Conservation (phyloP, 805 yeast genomes). For the Saccharomycodes ludwigii region DNA sequence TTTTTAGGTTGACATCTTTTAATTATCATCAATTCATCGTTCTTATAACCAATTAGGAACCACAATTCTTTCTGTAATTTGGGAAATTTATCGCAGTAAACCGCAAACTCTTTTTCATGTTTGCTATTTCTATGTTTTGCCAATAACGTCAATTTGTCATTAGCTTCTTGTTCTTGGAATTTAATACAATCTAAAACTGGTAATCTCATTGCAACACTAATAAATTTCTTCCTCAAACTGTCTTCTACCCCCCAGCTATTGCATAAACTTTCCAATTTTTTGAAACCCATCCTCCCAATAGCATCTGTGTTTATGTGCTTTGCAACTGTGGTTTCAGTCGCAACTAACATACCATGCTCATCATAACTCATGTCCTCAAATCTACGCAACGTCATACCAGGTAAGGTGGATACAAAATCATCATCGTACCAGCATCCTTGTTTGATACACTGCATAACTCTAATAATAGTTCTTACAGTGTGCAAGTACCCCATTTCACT, state of each 20-base stretch:
- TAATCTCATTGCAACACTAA: conserved; percentile 38
- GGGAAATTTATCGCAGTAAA: conserved; percentile 73
- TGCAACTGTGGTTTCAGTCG: background rate
- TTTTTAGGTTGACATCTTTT: conserved; percentile 63
- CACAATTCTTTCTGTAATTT: conserved; percentile 89
- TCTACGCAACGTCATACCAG: conserved; percentile 28
- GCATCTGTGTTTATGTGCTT: conserved; percentile 12
- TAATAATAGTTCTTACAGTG: conserved; percentile 49
- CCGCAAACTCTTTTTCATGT: conserved; percentile 44
- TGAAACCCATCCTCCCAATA: conserved; percentile 31
- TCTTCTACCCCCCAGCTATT: no score
- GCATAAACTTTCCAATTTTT: conserved; percentile 23
- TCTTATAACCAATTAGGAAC: conserved; percentile 55
- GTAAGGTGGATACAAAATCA: conserved; percentile 39
- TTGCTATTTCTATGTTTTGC: conserved; percentile 41
- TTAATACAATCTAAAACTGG: conserved; percentile 44
- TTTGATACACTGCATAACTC: conserved; percentile 74
- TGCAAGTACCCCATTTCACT: conserved; percentile 67
- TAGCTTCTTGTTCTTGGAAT: conserved; percentile 25
- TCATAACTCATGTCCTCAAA: conserved; percentile 11
- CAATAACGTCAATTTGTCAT: conserved; percentile 28
- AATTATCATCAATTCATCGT: conserved; percentile 45
- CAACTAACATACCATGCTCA: conserved; percentile 14
- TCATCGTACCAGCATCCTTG: conserved; percentile 83
- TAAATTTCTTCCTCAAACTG: conserved; percentile 46